phyloP scores from a whole-genome alignment of 768 basidiomycete species.

The Ramaria rubella region DNA sequence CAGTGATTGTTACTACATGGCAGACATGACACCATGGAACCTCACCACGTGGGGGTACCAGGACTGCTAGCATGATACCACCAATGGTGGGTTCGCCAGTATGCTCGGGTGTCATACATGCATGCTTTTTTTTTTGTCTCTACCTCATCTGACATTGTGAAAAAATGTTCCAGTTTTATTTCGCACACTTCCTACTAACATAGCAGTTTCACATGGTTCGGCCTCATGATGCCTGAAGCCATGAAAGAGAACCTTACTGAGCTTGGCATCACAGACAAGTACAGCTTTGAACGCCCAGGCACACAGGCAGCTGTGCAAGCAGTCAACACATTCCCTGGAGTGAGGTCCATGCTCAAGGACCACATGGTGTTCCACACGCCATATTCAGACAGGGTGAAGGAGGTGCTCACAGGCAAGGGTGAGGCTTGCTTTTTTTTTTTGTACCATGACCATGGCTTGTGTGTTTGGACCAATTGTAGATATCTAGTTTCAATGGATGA shows the following conservation, averaged over 20 bases:
- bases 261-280: slow-evolving; percentile 46
- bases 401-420: background rate
- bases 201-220: slow-evolving; percentile 80
- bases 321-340: background rate
- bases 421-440: background rate
- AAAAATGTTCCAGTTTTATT: slow-evolving; percentile 41
- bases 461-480: background rate
- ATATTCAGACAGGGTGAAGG: background rate
- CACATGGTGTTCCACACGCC: background rate
- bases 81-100: slow-evolving; percentile 69
- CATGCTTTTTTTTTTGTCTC: background rate
- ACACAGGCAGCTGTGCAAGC: background rate
- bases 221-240: slow-evolving; percentile 70
- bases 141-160: background rate
- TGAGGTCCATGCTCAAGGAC: background rate
- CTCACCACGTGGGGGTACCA: slow-evolving; percentile 80
- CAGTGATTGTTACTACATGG: slow-evolving; percentile 69
- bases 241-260: slow-evolving; percentile 58
- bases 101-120: slow-evolving; percentile 48
- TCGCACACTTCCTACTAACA: slow-evolving; percentile 67
- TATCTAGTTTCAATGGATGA: background rate
- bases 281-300: slow-evolving; percentile 48
- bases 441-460: background rate
- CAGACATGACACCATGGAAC: slow-evolving; percentile 76
- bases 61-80: slow-evolving; percentile 70